Evolutionary conservation across 805 yeast species (phyloP), one percentile per base, ranked within the genome.

Genomic region (Monosporozyma aerobia): DNA sequence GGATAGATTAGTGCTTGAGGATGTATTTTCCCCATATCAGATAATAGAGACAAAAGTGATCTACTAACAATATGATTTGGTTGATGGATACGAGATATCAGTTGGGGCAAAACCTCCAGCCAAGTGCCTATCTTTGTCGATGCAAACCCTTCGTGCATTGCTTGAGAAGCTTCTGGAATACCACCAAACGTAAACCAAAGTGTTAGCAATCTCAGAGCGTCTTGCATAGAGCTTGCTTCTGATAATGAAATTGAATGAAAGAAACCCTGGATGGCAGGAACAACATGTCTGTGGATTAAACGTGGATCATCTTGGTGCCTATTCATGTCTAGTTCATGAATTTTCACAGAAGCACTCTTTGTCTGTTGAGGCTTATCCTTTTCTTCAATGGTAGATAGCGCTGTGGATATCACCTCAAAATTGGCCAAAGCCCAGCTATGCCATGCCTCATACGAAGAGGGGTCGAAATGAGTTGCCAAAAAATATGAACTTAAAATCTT

Each of bases 341-440:
- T 62, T 5, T 69, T 67, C 8, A 33, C 53, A 29, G 54, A 9
- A n/a, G 19, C 35, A 27, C 46, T 27, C 3, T 41, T 52, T 13
- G 33, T 14, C 7, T 32, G 11, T 22, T 5, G 29, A 23, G 13
- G 11, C 35, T 50, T n/a, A 29, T 51, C 47, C n/a, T 47, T 52
- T n/a, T 43, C 51, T 16, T 53, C 54, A 9, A 65, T 63, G 37
- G 55, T 65, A 9, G 73, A 63, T 0, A 75, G 69, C 29, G 76
- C 71, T 29, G 85, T 74, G 0, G 96, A 85, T 22, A 92, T 85
- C 1, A 92, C 98, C 65, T 94, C 97, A 65, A 90, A 94, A 68
- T 95, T 94, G 0, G 98, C 97, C 63, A 95, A 74, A 0, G 99
- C 99, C 99, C 99, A 94, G 64, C 90, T 92, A 67, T 94, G 99